These are phyloP conservation scores for Cymodocea nodosa DNA, from an alignment of 116 monocot species.

Conservation along the genomic window DNA sequence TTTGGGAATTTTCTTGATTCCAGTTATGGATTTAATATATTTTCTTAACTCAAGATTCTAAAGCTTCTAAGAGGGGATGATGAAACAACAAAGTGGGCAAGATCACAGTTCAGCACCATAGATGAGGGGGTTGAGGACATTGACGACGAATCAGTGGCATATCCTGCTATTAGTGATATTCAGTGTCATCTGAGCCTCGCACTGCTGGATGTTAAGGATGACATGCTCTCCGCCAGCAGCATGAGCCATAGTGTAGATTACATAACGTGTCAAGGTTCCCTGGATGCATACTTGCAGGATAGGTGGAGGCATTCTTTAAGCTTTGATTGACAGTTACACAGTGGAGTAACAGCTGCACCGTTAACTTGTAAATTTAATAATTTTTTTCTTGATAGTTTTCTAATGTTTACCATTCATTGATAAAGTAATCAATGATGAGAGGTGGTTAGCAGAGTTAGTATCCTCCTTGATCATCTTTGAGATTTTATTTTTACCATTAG, in stretches of 20 bases:
- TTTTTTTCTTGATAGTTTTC: no score
- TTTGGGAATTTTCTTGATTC: neutral
- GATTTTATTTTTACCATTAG: no score
- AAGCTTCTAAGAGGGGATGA: conserved; percentile 71
- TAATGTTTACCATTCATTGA: no score
- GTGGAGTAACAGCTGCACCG: no score
- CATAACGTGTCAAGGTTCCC: conserved; percentile 9
- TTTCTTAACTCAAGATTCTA: conserved; percentile 31
- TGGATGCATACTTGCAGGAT: conserved; percentile 34
- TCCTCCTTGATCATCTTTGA: no score
- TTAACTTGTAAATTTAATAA: no score
- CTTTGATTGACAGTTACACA: conserved; percentile 13
- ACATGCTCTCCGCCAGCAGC: conserved; percentile 20
- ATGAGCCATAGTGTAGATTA: conserved; percentile 21
- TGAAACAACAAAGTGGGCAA: conserved; percentile 39
- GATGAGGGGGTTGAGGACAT: conserved; percentile 18
- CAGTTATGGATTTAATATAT: no score
- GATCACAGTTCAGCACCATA: conserved; percentile 16
- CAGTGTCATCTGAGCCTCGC: conserved; percentile 52
- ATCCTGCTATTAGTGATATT: conserved; percentile 21
- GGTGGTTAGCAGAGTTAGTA: no score
- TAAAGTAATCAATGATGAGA: no score
- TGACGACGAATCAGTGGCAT: conserved; percentile 20
- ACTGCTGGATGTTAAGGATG: conserved; percentile 43
- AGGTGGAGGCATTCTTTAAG: conserved; percentile 35